Base-by-base conservation (phyloP, 345 rosid species). In the Moricandia arvensis region DNA sequence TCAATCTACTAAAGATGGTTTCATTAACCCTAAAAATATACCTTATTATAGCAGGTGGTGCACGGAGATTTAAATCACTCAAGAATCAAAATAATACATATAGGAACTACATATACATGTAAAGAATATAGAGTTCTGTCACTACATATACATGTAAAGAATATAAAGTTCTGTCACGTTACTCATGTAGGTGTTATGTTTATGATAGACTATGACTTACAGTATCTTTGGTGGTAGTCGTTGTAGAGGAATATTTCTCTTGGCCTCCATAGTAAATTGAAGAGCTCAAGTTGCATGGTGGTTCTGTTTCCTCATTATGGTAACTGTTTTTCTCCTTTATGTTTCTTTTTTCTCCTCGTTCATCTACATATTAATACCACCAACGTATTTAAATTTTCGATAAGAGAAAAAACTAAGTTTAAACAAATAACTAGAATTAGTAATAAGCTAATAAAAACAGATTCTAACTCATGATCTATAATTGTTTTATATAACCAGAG, bases 181-280 rank as follows among this genome's bases (percentile, higher is more conserved):
- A 30, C 18, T 37, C 69, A 63, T 10, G 63, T 75, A 49, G 57
- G 63, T 75, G 33, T 59, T 61, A 55, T 70, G 55, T 34, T 16
- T 15, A 49, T 47, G 62, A 49, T 47, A 68, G 30, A 86, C 72
- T 68, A 89, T 84, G 62, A 7, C 41, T 33, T 77, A 82, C 63
- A 75, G 75, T 78, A 86, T 82, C 63, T 84, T 86, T 27, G 79
- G 58, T 55, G 67, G 58, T 33, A 17, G 79, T 78, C 27, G 85
- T 79, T 64, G 75, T 81, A 29, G 93, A 83, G 71, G 93, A 83
- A 76, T 89, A 93, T 73, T 86, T 85, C 72, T 93, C 97, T 82
- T 86, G 98, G 69, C 98, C 98, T 38, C 97, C 98, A 70, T 93
- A 93, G 84, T 88, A 81, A 67, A 93, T 89, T 12, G 98, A 93